These are phyloP conservation scores for Pulveroboletus sp. DNA, from an alignment of 768 basidiomycete genomes.

Conservation along the genomic window DNA sequence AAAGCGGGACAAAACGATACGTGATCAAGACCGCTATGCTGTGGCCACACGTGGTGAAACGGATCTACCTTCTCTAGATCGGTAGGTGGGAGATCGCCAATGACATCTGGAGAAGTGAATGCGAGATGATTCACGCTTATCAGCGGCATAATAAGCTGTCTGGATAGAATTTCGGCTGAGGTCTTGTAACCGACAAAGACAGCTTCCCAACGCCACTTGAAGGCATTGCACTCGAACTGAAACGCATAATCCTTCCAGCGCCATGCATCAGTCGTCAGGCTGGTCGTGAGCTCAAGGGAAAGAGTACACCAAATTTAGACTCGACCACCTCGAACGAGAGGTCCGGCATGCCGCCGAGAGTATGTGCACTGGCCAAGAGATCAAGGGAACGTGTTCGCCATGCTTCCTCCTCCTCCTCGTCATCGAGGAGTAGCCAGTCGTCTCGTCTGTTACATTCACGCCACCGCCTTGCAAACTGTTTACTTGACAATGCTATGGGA, in stretches of 20 bases:
- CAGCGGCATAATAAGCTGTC: slow-evolving; percentile 71
- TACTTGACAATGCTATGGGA: slow-evolving; percentile 46
- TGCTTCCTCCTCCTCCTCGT: slow-evolving; percentile 46
- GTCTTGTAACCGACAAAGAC: slow-evolving; percentile 55
- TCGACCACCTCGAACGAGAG: slow-evolving; percentile 55
- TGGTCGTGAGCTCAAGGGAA: neutral
- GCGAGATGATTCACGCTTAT: slow-evolving; percentile 67
- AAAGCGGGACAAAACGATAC: neutral
- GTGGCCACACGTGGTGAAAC: slow-evolving; percentile 2
- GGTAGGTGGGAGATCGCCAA: slow-evolving; percentile 49
- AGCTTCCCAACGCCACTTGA: slow-evolving; percentile 81
- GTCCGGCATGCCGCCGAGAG: slow-evolving; percentile 55
- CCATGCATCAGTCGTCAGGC: slow-evolving; percentile 13
- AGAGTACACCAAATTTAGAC: slow-evolving; percentile 53
- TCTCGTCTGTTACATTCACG: slow-evolving; percentile 46
- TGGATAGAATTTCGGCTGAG: slow-evolving; percentile 72
- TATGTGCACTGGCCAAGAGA: slow-evolving; percentile 54
- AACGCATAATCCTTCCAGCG: slow-evolving; percentile 59
- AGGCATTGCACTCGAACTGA: slow-evolving; percentile 50
- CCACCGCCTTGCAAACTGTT: slow-evolving; percentile 68
- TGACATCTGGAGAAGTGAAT: slow-evolving; percentile 55
- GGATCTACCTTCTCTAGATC: slow-evolving; percentile 62
- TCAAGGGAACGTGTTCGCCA: slow-evolving; percentile 58
- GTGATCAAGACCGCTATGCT: slow-evolving; percentile 3
- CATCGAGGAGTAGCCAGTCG: slow-evolving; percentile 26